Conservation (phyloP, 768 basidiomycete species). For the Boletus reticulatus region DNA sequence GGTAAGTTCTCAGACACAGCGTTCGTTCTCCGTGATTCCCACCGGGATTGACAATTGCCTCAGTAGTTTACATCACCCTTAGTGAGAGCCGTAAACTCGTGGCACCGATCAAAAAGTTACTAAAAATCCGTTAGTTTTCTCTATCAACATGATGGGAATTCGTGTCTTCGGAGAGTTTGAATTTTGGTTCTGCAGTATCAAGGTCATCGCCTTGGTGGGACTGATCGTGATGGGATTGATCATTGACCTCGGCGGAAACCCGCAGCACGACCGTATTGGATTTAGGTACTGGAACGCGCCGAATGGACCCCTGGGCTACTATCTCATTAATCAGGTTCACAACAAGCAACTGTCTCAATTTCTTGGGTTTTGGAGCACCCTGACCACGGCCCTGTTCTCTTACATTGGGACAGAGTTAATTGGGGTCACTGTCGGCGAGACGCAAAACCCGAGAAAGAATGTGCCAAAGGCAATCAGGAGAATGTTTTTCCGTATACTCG, state of each 20-base stretch:
- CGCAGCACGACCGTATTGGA: slow-evolving; percentile 42
- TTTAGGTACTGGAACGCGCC: slow-evolving; percentile 44
- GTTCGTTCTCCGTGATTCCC: background rate
- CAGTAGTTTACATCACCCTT: slow-evolving; percentile 58
- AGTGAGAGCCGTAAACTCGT: slow-evolving; percentile 35
- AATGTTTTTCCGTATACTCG: slow-evolving; percentile 37
- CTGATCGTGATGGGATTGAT: slow-evolving; percentile 47
- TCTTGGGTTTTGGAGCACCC: slow-evolving; percentile 32
- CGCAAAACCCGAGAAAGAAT: slow-evolving; percentile 43
- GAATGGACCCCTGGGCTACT: slow-evolving; percentile 21
- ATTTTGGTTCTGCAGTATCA: slow-evolving; percentile 50
- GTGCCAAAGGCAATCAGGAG: slow-evolving; percentile 41
- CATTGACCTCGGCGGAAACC: slow-evolving; percentile 51
- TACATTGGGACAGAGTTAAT: slow-evolving; percentile 44
- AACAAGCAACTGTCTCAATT: slow-evolving; percentile 34
- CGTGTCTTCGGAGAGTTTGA: slow-evolving; percentile 58
- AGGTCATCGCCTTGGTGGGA: slow-evolving; percentile 43
- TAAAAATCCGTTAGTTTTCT: slow-evolving; percentile 38
- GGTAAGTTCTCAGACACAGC: slow-evolving; percentile 34
- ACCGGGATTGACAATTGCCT: slow-evolving; percentile 4
- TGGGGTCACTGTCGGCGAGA: slow-evolving; percentile 33
- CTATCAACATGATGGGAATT: slow-evolving; percentile 59
- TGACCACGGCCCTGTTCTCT: slow-evolving; percentile 28
- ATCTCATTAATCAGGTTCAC: slow-evolving; percentile 31
- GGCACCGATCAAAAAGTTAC: background rate